Base-by-base conservation (phyloP, 1,139 yeast genomes). In the Magnusiomyces paraingens region DNA sequence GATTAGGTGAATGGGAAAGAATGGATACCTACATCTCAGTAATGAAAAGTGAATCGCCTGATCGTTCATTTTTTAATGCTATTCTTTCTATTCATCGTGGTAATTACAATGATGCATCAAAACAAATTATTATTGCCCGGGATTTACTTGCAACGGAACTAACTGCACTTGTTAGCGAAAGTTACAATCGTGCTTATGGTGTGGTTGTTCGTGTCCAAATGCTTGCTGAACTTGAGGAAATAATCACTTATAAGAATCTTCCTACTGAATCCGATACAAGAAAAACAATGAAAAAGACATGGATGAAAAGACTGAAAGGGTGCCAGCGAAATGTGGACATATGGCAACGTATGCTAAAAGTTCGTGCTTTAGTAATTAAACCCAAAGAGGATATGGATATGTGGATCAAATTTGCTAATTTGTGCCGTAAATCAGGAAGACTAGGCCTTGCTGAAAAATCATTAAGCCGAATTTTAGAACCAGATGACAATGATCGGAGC, bases 351-450 rank as follows among this genome's bases (percentile, higher is more conserved):
- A 85, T 93, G 84, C 77, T 94, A 58, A 88, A 91, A 67, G 96
- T 93, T 1, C 78, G 99, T 55, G 94, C 98, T 0, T 75, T 94
- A 55, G 98, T 94, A 15, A 88, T 93, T 46, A 86, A 86, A 59
- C 99, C 99, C 1, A 88, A 91, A 62, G 96, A 93, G 64, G 98
- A 94, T 67, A 87, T 91, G 95, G 94, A 89, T 57, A 89, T 91
- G 82, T 90, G 98, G 97, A 93, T 94, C 63, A 91, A 93, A 68
- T 94, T 93, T 76, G 98, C 99, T 35, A 93, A 94, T 64, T 75
- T 94, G 56, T 91, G 99, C 66, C 80, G 99, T 59, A 94, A 93
- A 69, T 86, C 96, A 12, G 96, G 96, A 2, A 77, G 99, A 60
- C 74, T 90, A 61, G 94, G 94, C 17, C 73, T 94, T 58, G 97